These are phyloP conservation scores for Phytopythium montanum DNA, from an alignment of 352 stramenopile genomes.

Conservation along the genomic window DNA sequence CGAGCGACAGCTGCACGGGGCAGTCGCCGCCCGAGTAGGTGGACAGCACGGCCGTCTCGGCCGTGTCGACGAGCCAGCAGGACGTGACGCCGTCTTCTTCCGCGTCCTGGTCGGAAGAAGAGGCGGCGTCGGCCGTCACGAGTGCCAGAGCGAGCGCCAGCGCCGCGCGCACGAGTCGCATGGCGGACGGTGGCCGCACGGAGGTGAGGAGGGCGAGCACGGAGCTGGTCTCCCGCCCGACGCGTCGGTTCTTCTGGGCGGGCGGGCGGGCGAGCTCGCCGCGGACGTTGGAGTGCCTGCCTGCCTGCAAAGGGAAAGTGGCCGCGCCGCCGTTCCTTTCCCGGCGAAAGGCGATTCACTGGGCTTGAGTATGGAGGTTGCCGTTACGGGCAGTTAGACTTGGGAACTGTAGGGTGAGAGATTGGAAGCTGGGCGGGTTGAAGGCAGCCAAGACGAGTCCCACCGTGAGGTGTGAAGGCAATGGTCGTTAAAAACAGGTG, in stretches of 20 bases:
- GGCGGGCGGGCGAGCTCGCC: no score
- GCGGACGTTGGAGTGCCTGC: no score
- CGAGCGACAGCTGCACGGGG: constrained; percentile 29
- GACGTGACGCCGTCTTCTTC: constrained; percentile 10
- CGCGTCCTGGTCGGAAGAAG: neutral
- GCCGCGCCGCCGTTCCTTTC: neutral
- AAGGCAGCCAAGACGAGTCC: neutral
- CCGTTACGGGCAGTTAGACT: no score
- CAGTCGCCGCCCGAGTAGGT: constrained; percentile 22
- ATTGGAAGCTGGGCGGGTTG: constrained; percentile 1
- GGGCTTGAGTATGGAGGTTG: no score
- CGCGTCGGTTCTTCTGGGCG: neutral
- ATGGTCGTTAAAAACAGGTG: neutral
- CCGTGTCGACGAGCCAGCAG: constrained; percentile 38
- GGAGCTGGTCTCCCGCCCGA: neutral
- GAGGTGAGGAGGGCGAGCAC: neutral
- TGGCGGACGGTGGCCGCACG: constrained; percentile 5
- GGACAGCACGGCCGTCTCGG: constrained; percentile 14
- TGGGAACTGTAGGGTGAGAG: no score
- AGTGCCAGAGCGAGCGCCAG: constrained; percentile 11
- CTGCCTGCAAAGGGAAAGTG: constrained; percentile 1
- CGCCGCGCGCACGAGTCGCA: constrained; percentile 12
- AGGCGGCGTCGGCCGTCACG: neutral
- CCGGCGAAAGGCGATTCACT: neutral
- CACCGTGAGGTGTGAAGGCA: neutral